Evolutionary conservation across 2,329 filamentous ascomycete species (phyloP).

Genomic region (Penicillium sp.): DNA sequence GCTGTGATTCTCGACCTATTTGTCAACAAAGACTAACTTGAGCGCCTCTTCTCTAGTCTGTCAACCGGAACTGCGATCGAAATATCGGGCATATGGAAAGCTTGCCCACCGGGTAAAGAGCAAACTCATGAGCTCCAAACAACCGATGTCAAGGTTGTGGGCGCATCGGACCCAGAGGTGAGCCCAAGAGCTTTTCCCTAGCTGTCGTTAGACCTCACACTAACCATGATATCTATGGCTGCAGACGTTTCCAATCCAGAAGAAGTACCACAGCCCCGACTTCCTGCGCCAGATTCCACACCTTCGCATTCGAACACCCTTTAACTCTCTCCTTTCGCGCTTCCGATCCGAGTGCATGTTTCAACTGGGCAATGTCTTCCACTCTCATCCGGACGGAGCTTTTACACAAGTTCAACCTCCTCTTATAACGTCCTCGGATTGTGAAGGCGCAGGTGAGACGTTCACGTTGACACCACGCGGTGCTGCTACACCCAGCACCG

Average conservation of each 20-base stretch:
- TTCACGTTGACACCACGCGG: conserved; percentile 66
- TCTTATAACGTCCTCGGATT: conserved; percentile 94
- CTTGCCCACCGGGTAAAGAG: conserved; percentile 63
- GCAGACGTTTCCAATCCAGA: conserved; percentile 89
- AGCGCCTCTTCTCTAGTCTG: conserved; percentile 57
- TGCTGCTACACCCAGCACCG: conserved; percentile 30
- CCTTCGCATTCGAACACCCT: conserved; percentile 75
- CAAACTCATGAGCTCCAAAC: conserved; percentile 83
- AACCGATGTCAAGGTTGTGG: conserved; percentile 66
- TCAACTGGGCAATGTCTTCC: conserved; percentile 73
- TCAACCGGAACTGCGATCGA: conserved; percentile 78
- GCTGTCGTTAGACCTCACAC: background rate
- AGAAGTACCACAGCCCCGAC: conserved; percentile 90
- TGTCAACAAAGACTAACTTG: conserved; percentile 13
- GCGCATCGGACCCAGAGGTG: conserved; percentile 76
- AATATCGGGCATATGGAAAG: conserved; percentile 73
- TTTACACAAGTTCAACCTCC: conserved; percentile 76
- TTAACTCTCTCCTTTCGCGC: conserved; percentile 76
- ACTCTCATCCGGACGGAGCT: conserved; percentile 58
- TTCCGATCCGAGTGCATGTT: conserved; percentile 79
- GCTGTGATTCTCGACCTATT: background rate
- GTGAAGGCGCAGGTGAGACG: conserved; percentile 92
- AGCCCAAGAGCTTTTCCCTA: conserved; percentile 32
- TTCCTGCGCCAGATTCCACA: conserved; percentile 87
- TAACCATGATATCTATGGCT: conserved; percentile 10